Evolutionary conservation across 176 grass and related monocot species (phyloP), one percentile per base, ranked within the genome.

Genomic region (Ampelocalamus luodianensis): DNA sequence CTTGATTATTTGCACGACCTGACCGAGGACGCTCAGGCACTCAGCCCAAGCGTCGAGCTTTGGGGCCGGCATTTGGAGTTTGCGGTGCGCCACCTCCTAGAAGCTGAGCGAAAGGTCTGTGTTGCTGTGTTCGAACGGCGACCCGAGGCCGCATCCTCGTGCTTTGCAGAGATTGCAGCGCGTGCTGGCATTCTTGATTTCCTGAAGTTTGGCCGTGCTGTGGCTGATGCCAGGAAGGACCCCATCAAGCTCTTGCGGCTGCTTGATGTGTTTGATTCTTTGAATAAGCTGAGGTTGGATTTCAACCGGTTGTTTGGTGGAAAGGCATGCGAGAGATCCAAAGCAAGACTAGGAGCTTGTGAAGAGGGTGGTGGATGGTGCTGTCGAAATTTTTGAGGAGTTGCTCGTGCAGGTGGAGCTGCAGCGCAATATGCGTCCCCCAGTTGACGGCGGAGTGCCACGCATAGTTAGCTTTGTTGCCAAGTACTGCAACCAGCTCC

Each of bases 221-320:
- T 96, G 5, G 45, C 87, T 15, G 87, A 90, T 27, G 81, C 89
- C n/a, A 93, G 76, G 78, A 96, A 96, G 36, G 94, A 96, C 63
- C 91, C 94, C 12, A 96, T 96, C 74, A 96, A 96, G 85, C 91
- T 96, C 0, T 4, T 96, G 70, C 79, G 91, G 13, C 43, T 96
- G 74, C 84, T 96, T 0, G 94, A 96, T 3, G 90, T 96, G 54
- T 96, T 96, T 23, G 73, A 91, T 32, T 79, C 89, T 2, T 53
- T 96, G 60, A 93, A 81, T 29, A 91, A 81, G 78, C 85, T 96
- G 37, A 90, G 94, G 69, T 39, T 81, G 49, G 91, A 93, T 36
- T 96, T 96, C 87, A 96, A 96, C 72, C 73, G 85, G 0, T 65
- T 96, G 45, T 96, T 96, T 18, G 94, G 94, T 11, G 89, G 81